Conservation (phyloP, 2,329 filamentous ascomycete genomes). For the Hypoxylon sp. region DNA sequence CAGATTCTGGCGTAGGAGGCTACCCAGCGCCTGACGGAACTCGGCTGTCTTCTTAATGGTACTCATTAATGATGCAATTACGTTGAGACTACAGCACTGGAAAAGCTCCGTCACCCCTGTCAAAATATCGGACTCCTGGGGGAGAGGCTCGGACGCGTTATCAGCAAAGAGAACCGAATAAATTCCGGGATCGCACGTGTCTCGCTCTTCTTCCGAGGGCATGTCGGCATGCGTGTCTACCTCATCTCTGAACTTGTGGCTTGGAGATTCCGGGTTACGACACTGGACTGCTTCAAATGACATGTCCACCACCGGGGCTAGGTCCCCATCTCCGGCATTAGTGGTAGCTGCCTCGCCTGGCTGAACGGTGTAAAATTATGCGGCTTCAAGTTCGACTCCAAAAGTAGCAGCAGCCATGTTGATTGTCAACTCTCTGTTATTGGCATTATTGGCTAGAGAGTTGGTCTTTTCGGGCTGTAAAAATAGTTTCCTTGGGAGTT, state of each 20-base stretch:
- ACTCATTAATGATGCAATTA: conserved; percentile 3
- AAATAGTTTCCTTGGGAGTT: neutral
- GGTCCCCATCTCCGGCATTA: neutral
- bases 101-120: conserved; percentile 5
- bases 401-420: conserved; percentile 16
- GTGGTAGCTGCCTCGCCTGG: neutral
- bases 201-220: neutral
- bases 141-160: neutral
- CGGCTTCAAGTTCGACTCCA: conserved; percentile 25
- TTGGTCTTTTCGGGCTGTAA: neutral
- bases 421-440: no score
- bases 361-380: conserved; percentile 17
- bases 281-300: neutral
- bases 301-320: conserved; percentile 13
- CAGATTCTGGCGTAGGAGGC: conserved; percentile 44
- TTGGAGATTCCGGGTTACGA: neutral
- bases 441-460: neutral
- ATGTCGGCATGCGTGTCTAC: neutral
- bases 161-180: neutral
- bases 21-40: conserved; percentile 46
- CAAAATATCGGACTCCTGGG: neutral
- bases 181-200: neutral
- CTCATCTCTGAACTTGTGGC: neutral
- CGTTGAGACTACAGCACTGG: neutral
- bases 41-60: conserved; percentile 37